Evolutionary conservation across 139 green algal genomes (phyloP), one percentile per base, ranked within the genome.

Genomic region (Edaphochlamys debaryana): DNA sequence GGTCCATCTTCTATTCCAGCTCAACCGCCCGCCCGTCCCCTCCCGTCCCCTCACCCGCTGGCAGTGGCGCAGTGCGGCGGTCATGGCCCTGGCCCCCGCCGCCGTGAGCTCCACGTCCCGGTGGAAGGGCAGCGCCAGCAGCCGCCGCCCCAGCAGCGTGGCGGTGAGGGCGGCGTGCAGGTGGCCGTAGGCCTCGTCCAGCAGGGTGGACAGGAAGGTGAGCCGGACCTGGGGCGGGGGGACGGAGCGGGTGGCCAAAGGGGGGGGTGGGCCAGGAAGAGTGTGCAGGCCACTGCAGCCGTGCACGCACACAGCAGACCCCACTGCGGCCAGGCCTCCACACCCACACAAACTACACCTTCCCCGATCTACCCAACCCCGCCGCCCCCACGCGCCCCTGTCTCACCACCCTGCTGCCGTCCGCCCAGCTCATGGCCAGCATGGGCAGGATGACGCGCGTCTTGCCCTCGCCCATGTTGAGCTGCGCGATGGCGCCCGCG

Each of bases 391-490:
- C 66, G 66, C 11, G 30, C 22, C 80, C 75, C 32, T 29, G 4
- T 4, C 79, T 67, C 67, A 89, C 87, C 79, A 87, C 63, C 2
- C 62, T 54, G 4, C 48, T 77, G 37, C 79, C 83, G 34, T 90
- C 60, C 56, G 80, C 89, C 79, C 60, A 85, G 40, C 86, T 66
- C 63, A 94, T 85, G 27, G 75, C 80, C 67, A 95, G 80, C 90
- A 94, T 93, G 56, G 92, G 90, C 69, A 94, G 75, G 63, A 94
- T 94, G 80, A 94, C 85, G 11, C 91, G 85, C 41, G 91, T 94
- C 87, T 94, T 94, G 82, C 91, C 91, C 80, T 94, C 90, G n/a
- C 90, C 90, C 90, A 92, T 92, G 88, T 94, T 94, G 71, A 94
- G 90, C 88, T 94, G 90, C 34, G 20, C 79, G 66, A 89, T 85